A percentile compares a stretch with the other conserved stretches of the same genome.
phyloP scores from a whole-genome alignment of 1,139 yeast species.

The Hansenula anomala region DNA sequence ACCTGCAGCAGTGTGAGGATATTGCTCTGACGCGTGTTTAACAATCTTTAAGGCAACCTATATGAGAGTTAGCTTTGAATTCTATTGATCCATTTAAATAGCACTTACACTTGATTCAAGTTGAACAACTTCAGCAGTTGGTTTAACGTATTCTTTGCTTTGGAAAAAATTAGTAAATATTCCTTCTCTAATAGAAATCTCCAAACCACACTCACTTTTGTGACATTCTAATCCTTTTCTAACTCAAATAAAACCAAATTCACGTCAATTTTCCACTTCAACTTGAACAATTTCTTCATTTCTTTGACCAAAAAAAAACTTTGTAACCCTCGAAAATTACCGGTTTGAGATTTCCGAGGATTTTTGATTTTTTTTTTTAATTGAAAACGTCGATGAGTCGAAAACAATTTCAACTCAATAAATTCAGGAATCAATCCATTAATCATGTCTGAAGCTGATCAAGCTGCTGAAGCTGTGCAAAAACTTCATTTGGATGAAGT shows the following conservation, averaged over 20 bases:
- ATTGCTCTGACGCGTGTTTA: conserved; percentile 67
- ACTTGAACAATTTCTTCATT: too few relatives aligned
- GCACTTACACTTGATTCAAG: conserved; percentile 10
- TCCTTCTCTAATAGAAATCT: too few relatives aligned
- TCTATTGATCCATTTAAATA: too few relatives aligned
- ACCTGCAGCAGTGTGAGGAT: conserved; percentile 68
- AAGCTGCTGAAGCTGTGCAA: conserved; percentile 74
- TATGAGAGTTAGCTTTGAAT: conserved; percentile 22
- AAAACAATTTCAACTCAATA: too few relatives aligned
- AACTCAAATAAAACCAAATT: too few relatives aligned
- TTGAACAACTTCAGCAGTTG: background rate
- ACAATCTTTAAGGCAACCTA: conserved; percentile 66
- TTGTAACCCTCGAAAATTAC: too few relatives aligned
- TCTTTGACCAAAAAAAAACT: too few relatives aligned
- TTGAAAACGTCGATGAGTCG: too few relatives aligned
- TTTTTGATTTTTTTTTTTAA: too few relatives aligned
- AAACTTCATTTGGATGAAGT: conserved; percentile 84
- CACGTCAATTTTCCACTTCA: too few relatives aligned
- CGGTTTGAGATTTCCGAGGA: too few relatives aligned
- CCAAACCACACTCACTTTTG: background rate
- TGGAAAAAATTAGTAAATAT: background rate
- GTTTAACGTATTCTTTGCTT: conserved; percentile 2
- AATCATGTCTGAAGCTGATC: conserved; percentile 32
- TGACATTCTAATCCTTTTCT: background rate
- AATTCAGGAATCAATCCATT: background rate